Conservation (phyloP, 495 filamentous ascomycete genomes). For the Hyaloscypha variabilis region DNA sequence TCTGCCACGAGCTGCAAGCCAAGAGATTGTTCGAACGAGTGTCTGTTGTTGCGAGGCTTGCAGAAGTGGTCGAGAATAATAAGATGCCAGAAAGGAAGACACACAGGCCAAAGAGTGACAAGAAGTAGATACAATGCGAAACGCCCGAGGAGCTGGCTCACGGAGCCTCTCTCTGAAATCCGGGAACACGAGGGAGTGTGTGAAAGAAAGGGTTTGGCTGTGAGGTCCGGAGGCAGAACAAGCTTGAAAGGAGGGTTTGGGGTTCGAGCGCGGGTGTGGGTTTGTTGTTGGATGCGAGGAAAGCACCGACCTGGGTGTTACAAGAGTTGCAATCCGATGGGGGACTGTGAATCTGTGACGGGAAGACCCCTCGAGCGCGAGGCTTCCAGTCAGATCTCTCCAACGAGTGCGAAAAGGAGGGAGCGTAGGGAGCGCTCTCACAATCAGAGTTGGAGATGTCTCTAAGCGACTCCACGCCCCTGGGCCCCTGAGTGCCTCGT, state of each 20-base stretch:
- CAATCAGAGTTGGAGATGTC: constrained; percentile 2
- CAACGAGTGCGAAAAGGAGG: too few relatives aligned
- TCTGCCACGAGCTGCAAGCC: constrained; percentile 14
- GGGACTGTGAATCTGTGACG: constrained; percentile 6
- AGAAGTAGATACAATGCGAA: constrained; percentile 21
- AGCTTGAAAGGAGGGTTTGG: constrained; percentile 9
- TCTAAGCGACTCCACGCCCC: not conserved
- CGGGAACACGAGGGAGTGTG: constrained; percentile 2
- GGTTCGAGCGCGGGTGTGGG: too few relatives aligned
- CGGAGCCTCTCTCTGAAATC: constrained; percentile 11
- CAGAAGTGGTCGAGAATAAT: not conserved
- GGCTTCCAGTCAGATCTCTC: not conserved
- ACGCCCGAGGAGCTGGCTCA: constrained; percentile 22
- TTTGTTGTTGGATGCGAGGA: not conserved
- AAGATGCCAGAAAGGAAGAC: constrained; percentile 7
- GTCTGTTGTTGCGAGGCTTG: constrained; percentile 75
- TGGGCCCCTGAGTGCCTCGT: not conserved
- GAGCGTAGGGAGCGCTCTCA: not conserved
- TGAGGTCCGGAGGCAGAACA: constrained; percentile 9
- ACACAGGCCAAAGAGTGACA: constrained; percentile 24
- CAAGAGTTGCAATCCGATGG: constrained; percentile 9
- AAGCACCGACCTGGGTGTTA: constrained; percentile 8
- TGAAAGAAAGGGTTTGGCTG: constrained; percentile 23
- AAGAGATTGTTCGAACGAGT: constrained; percentile 32
- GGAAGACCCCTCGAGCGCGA: not conserved